phyloP scores from a whole-genome alignment of 306 rosid species.

The Fagus crenata region DNA sequence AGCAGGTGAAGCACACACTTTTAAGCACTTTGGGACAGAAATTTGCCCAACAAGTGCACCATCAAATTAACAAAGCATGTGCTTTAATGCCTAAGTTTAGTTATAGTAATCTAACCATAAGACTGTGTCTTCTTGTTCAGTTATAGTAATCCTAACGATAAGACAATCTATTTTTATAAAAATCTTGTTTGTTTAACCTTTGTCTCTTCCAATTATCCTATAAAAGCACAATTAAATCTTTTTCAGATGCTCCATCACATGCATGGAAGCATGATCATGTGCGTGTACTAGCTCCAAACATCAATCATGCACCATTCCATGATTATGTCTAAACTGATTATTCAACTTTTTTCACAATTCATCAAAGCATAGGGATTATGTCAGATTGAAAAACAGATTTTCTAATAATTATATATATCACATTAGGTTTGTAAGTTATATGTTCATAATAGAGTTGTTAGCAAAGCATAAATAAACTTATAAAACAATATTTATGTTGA shows the following conservation, averaged over 20 bases:
- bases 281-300: constrained; percentile 35
- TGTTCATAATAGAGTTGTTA: no score
- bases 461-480: no score
- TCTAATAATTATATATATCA: no score
- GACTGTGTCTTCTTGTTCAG: constrained; percentile 20
- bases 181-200: constrained; percentile 14
- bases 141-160: constrained; percentile 13
- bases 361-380: not conserved
- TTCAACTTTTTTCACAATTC: constrained; percentile 21
- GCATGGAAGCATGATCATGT: constrained; percentile 39
- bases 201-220: not conserved
- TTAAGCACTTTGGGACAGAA: not conserved
- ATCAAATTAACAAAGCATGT: constrained; percentile 30
- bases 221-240: not conserved
- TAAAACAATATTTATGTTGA: no score
- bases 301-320: constrained; percentile 34
- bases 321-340: constrained; percentile 28
- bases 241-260: constrained; percentile 24
- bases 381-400: not conserved
- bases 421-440: no score
- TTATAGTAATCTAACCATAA: constrained; percentile 24
- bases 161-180: constrained; percentile 28
- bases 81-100: constrained; percentile 16
- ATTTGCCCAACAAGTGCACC: not conserved
- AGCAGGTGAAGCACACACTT: not conserved